A percentile compares a stretch with the other conserved stretches of the same genome.
phyloP scores from a whole-genome alignment of 1,284 basidiomycete genomes.

The Cryptococcus amylolentus region DNA sequence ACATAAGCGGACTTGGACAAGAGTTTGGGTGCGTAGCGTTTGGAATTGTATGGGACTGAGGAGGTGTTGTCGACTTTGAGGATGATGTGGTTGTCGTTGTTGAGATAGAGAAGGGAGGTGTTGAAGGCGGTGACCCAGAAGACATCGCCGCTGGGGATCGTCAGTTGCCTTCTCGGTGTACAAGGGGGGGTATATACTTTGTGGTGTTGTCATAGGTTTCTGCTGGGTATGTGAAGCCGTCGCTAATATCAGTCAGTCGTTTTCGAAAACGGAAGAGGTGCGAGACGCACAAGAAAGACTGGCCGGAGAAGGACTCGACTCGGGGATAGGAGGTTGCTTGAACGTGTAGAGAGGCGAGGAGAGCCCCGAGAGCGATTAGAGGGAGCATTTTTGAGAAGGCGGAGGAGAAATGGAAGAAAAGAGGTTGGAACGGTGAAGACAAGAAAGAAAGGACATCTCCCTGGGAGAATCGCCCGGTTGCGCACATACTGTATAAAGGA shows the following conservation, averaged over 20 bases:
- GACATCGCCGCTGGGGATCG: conserved; percentile 58
- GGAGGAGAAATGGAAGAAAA: background rate
- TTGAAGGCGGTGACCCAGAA: conserved; percentile 43
- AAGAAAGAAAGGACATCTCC: no score
- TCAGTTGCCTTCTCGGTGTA: background rate
- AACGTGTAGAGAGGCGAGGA: background rate
- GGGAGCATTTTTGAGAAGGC: background rate
- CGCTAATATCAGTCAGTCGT: conserved; percentile 17
- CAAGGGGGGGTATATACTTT: conserved; percentile 22
- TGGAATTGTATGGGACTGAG: conserved; percentile 55
- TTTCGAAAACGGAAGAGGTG: conserved; percentile 1
- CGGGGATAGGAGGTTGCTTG: conserved; percentile 22
- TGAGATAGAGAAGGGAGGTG: conserved; percentile 54
- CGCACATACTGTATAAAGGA: no score
- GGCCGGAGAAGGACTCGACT: conserved; percentile 23
- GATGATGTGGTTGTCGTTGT: conserved; percentile 64
- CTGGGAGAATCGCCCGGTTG: no score
- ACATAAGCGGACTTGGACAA: conserved; percentile 59
- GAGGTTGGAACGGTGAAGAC: background rate
- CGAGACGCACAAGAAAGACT: conserved; percentile 28
- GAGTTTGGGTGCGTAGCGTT: conserved; percentile 68
- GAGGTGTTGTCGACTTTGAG: conserved; percentile 56
- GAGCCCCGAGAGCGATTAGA: background rate
- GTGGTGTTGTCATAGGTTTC: conserved; percentile 44
- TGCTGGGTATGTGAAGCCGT: conserved; percentile 24